A percentile compares a stretch with the other conserved stretches of the same genome.
Evolutionary conservation across 2,329 filamentous ascomycete species (phyloP).

Genomic region (Aspergillus ibericus): DNA sequence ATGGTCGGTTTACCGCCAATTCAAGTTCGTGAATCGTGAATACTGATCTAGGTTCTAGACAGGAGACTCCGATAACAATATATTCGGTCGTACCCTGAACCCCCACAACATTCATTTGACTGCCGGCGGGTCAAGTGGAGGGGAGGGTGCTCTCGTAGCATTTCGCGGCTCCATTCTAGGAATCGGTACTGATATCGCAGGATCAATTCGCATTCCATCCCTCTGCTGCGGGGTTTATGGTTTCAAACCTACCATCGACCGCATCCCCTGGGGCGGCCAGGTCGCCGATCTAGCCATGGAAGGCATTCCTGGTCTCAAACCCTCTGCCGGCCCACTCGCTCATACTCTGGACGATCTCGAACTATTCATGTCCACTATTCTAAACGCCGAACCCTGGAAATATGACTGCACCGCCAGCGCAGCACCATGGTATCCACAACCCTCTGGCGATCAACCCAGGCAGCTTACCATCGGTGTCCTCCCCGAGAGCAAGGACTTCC

Average conservation of each 20-base stretch:
- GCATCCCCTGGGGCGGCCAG: constrained; percentile 54
- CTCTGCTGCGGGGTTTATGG: constrained; percentile 52
- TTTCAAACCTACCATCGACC: constrained; percentile 46
- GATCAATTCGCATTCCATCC: constrained; percentile 47
- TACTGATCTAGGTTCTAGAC: constrained; percentile 28
- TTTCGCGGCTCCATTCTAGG: constrained; percentile 60
- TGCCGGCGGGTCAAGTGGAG: constrained; percentile 65
- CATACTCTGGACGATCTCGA: constrained; percentile 19
- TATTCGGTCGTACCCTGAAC: constrained; percentile 63
- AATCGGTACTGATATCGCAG: constrained; percentile 60
- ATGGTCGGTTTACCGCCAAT: constrained; percentile 12
- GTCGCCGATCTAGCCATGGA: background rate
- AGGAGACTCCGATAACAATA: constrained; percentile 53
- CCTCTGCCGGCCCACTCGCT: constrained; percentile 14
- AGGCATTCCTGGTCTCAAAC: constrained; percentile 11
- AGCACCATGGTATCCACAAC: constrained; percentile 48
- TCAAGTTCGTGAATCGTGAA: background rate
- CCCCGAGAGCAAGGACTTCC: constrained; percentile 31
- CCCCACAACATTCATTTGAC: constrained; percentile 60
- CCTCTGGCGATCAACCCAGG: background rate
- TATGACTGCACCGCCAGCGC: constrained; percentile 46
- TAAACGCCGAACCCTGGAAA: constrained; percentile 45
- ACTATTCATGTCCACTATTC: constrained; percentile 42
- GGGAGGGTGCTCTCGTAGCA: constrained; percentile 62
- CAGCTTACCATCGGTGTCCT: constrained; percentile 43